A percentile compares a stretch with the other conserved stretches of the same genome.
Evolutionary conservation across 768 basidiomycete species (phyloP).

Genomic region (Daedalea quercina): DNA sequence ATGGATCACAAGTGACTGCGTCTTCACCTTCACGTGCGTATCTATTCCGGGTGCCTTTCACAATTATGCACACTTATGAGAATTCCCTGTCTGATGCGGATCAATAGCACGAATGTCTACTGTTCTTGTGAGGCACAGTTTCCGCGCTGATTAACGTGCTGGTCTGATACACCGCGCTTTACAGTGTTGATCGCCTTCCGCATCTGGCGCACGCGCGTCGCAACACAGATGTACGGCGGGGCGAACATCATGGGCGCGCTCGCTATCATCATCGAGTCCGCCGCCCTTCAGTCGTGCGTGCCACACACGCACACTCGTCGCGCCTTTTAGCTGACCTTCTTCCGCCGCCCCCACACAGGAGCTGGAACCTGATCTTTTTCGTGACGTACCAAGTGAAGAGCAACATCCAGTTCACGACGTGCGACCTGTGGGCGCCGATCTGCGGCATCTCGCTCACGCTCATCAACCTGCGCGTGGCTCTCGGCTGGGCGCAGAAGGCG

Average conservation of each 20-base stretch:
- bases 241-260: slow-evolving; percentile 1
- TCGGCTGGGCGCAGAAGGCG: slow-evolving; percentile 3
- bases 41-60: neutral
- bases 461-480: slow-evolving; percentile 1
- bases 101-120: neutral
- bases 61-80: neutral
- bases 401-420: slow-evolving; percentile 3
- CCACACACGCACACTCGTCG: neutral
- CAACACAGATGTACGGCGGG: neutral
- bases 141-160: neutral
- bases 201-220: neutral
- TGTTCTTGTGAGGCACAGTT: neutral
- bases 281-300: neutral
- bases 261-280: slow-evolving; percentile 1
- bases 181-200: neutral
- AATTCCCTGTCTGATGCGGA: neutral
- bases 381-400: neutral
- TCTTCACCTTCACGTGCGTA: slow-evolving; percentile 1
- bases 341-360: neutral
- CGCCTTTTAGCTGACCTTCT: neutral
- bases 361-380: slow-evolving; percentile 1
- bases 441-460: slow-evolving; percentile 2
- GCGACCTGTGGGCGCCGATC: neutral
- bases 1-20: slow-evolving; percentile 1
- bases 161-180: neutral